Percentiles rank a stretch among this genome's conserved stretches.
phyloP scores from a whole-genome alignment of 2,329 filamentous ascomycete species.

The Xylaria sp. region DNA sequence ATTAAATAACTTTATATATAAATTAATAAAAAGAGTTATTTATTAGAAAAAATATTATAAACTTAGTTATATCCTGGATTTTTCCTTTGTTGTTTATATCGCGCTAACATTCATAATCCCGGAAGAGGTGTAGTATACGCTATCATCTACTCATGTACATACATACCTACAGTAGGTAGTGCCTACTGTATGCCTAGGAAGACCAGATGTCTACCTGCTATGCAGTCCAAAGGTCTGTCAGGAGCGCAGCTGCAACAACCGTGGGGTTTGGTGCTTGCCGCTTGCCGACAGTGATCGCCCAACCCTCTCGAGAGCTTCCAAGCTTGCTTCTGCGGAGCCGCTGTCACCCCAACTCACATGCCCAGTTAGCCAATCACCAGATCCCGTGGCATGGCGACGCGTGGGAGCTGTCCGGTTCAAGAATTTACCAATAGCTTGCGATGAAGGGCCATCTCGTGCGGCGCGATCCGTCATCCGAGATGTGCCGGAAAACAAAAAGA shows the following conservation, averaged over 20 bases:
- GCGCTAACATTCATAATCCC: too few species aligned
- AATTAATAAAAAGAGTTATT: too few species aligned
- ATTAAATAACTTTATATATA: too few species aligned
- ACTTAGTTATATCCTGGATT: too few species aligned
- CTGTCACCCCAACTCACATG: constrained; percentile 41
- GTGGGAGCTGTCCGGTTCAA: constrained; percentile 20
- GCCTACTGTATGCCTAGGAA: not conserved
- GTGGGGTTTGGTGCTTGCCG: constrained; percentile 44
- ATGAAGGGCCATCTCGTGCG: constrained; percentile 41
- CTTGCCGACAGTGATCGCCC: constrained; percentile 46
- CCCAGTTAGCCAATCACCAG: constrained; percentile 44
- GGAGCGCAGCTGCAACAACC: constrained; percentile 39
- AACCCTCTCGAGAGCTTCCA: constrained; percentile 29
- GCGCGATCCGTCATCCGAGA: constrained; percentile 44
- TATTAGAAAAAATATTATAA: too few species aligned
- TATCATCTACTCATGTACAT: not conserved
- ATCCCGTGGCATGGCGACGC: constrained; percentile 38
- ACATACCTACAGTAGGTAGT: not conserved
- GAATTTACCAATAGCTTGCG: constrained; percentile 2
- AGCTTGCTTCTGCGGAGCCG: constrained; percentile 33
- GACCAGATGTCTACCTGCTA: constrained; percentile 5
- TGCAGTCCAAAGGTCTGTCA: not conserved
- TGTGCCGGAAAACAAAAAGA: constrained; percentile 6
- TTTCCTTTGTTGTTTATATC: too few species aligned
- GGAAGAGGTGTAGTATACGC: not conserved